phyloP scores from a whole-genome alignment of 164 flowering plant genomes.

The Chimonanthus salicifolius region DNA sequence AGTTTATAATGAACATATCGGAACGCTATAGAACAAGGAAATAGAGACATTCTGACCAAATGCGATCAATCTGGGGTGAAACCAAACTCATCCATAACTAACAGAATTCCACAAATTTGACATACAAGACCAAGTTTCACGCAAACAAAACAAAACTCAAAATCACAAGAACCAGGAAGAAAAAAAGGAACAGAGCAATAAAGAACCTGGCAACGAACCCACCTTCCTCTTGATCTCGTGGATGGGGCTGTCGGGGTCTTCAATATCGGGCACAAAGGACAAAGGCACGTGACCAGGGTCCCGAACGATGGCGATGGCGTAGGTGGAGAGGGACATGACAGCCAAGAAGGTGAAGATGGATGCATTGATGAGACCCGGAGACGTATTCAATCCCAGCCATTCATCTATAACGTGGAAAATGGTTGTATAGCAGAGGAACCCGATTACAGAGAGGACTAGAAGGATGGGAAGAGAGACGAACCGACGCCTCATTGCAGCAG shows the following conservation, averaged over 20 bases:
- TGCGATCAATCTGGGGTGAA: not conserved
- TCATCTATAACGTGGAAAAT: slow-evolving; percentile 64
- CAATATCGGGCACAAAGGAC: slow-evolving; percentile 67
- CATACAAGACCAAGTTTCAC: not conserved
- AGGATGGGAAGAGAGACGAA: slow-evolving; percentile 54
- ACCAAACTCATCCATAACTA: not conserved
- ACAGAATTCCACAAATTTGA: not conserved
- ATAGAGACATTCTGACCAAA: too few species aligned
- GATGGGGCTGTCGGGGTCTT: slow-evolving; percentile 56
- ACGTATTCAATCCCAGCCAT: slow-evolving; percentile 77
- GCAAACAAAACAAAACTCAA: not conserved
- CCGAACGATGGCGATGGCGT: slow-evolving; percentile 39
- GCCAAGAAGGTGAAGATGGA: slow-evolving; percentile 55
- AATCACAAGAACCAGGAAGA: not conserved
- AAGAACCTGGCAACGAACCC: not conserved
- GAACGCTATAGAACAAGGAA: too few species aligned
- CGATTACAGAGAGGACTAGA: slow-evolving; percentile 53
- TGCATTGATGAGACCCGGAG: slow-evolving; percentile 77
- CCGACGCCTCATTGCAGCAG: slow-evolving; percentile 36
- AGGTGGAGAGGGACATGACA: slow-evolving; percentile 42
- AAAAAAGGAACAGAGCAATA: not conserved
- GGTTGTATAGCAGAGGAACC: slow-evolving; percentile 58
- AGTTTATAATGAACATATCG: too few species aligned
- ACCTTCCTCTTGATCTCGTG: slow-evolving; percentile 99
- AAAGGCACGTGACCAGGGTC: slow-evolving; percentile 90